These are phyloP conservation scores for Corylus avellana DNA, from an alignment of 306 rosid species.

Conservation along the genomic window DNA sequence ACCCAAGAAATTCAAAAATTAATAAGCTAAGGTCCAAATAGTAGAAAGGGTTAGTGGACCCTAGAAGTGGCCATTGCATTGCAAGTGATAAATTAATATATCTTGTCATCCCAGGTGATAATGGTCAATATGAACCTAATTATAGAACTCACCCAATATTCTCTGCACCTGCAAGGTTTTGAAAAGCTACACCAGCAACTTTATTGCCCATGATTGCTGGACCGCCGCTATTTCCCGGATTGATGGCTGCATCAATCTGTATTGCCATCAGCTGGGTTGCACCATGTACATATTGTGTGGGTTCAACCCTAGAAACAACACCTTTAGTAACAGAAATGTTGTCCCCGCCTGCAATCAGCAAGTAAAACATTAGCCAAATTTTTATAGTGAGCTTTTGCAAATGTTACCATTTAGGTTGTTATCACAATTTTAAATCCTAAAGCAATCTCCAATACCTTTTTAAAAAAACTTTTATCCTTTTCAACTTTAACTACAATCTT, in stretches of 20 bases:
- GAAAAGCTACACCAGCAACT: slow-evolving; percentile 95
- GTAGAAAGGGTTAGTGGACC: not conserved
- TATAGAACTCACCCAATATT: slow-evolving; percentile 72
- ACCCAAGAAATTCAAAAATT: not conserved
- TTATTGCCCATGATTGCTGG: slow-evolving; percentile 85
- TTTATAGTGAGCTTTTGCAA: not conserved
- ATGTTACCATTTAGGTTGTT: too few relatives aligned
- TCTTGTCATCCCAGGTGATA: not conserved
- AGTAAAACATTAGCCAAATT: not conserved
- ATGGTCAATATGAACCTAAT: slow-evolving; percentile 9
- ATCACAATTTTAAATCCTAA: too few relatives aligned
- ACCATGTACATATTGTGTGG: slow-evolving; percentile 89
- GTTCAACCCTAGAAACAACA: slow-evolving; percentile 90
- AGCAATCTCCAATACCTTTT: too few relatives aligned
- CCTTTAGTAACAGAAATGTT: slow-evolving; percentile 94
- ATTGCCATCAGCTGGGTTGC: slow-evolving; percentile 90
- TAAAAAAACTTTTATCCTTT: not conserved
- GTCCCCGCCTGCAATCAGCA: slow-evolving; percentile 68
- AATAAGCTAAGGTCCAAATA: not conserved
- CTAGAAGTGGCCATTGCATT: not conserved
- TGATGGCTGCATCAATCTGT: slow-evolving; percentile 93
- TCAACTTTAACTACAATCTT: not conserved
- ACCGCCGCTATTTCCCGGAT: slow-evolving; percentile 98
- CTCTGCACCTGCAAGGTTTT: slow-evolving; percentile 95
- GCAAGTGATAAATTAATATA: not conserved